Percentiles rank a stretch among this genome's conserved stretches.
phyloP scores from a whole-genome alignment of 768 basidiomycete species.

The Lentinus tigrinus region DNA sequence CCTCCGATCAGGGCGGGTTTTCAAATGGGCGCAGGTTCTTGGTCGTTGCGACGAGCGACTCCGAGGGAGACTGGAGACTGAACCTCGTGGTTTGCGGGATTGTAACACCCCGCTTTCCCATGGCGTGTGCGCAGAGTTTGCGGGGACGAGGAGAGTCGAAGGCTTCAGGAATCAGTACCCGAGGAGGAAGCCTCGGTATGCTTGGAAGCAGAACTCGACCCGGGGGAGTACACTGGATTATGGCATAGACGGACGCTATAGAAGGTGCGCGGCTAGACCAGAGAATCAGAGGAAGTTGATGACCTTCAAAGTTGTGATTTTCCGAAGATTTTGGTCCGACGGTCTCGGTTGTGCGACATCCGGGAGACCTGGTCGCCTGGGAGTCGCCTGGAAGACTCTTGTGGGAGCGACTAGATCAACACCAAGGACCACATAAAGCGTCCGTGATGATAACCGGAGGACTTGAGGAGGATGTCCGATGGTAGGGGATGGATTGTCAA shows the following conservation, averaged over 20 bases:
- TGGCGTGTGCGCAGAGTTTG: too few species aligned
- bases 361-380: not conserved
- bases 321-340: constrained; percentile 9
- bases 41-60: too few species aligned
- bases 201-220: not conserved
- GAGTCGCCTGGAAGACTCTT: not conserved
- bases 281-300: not conserved
- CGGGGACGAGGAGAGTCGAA: too few species aligned
- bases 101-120: too few species aligned
- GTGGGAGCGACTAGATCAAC: not conserved
- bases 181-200: not conserved
- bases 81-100: too few species aligned
- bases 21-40: too few species aligned
- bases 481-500: not conserved
- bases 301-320: constrained; percentile 19
- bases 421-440: not conserved
- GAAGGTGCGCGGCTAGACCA: not conserved
- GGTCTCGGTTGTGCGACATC: not conserved
- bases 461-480: not conserved
- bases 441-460: not conserved
- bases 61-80: too few species aligned
- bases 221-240: not conserved
- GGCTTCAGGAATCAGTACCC: not conserved
- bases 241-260: not conserved
- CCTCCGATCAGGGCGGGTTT: too few species aligned